A percentile compares a stretch with the other conserved stretches of the same genome.
Conservation (phyloP, 495 filamentous ascomycete genomes). For the Hypoxylon trugodes region DNA sequence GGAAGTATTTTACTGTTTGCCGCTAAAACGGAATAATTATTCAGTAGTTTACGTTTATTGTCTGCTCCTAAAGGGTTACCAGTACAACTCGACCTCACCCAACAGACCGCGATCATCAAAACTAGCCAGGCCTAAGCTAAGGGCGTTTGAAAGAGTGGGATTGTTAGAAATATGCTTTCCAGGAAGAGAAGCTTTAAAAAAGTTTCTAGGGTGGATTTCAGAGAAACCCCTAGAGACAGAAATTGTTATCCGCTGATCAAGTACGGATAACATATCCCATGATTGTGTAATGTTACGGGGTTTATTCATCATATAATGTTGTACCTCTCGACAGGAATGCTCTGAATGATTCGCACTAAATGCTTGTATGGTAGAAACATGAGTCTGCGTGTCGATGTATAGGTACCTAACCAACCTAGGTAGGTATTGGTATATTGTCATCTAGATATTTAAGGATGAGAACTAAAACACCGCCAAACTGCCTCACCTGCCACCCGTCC, state of each 20-base stretch:
- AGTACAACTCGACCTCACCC: neutral
- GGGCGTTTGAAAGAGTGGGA: neutral
- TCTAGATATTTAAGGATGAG: neutral
- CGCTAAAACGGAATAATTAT: neutral
- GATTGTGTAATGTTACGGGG: too few species aligned
- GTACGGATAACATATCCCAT: too few species aligned
- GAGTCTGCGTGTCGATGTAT: too few species aligned
- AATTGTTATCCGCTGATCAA: neutral
- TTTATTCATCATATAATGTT: too few species aligned
- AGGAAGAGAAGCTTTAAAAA: too few species aligned
- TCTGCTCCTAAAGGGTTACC: neutral
- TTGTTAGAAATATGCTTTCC: neutral
- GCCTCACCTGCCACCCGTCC: slow-evolving; percentile 48
- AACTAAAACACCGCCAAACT: too few species aligned
- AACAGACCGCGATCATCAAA: neutral
- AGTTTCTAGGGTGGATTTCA: neutral
- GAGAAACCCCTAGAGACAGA: neutral
- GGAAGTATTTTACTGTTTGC: neutral
- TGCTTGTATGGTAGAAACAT: too few species aligned
- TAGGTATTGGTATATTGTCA: neutral
- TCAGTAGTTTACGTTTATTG: neutral
- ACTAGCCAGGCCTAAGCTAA: neutral
- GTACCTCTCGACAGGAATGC: too few species aligned
- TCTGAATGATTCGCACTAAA: too few species aligned
- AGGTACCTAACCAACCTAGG: too few species aligned